phyloP scores from a whole-genome alignment of 169 alveolate genomes.

The Theileria annulata region DNA sequence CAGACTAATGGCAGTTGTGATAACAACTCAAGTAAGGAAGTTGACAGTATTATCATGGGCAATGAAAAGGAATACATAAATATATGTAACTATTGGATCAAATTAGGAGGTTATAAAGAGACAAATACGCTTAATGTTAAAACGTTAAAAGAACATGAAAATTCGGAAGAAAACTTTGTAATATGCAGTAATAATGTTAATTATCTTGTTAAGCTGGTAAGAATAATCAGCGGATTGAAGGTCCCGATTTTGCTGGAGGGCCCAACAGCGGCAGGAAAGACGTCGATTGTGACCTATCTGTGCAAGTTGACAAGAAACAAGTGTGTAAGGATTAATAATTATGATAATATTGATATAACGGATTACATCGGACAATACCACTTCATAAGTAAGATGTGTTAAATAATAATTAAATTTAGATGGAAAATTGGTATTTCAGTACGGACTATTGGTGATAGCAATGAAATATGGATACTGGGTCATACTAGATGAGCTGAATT shows the following conservation, averaged over 20 bases:
- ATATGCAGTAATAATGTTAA: conserved; percentile 86
- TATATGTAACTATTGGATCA: conserved; percentile 59
- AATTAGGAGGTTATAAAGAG: conserved; percentile 26
- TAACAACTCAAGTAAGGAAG: not conserved
- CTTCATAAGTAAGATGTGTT: conserved; percentile 85
- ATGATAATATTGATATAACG: conserved; percentile 97
- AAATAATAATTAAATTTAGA: not conserved
- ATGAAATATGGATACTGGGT: conserved; percentile 98
- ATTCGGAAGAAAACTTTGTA: conserved; percentile 74
- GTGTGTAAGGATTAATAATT: conserved; percentile 97
- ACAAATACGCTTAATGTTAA: not conserved
- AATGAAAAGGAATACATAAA: conserved; percentile 26
- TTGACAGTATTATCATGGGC: not conserved
- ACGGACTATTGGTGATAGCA: conserved; percentile 97
- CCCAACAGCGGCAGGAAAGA: conserved; percentile 99
- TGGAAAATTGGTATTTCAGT: conserved; percentile 85
- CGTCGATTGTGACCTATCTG: conserved; percentile 94
- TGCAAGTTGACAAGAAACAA: conserved; percentile 92
- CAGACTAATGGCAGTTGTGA: not conserved
- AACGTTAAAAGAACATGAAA: not conserved
- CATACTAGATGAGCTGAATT: conserved; percentile 97
- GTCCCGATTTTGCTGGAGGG: conserved; percentile 99
- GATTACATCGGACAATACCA: conserved; percentile 98
- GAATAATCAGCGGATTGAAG: conserved; percentile 90
- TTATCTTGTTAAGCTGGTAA: conserved; percentile 87